Evolutionary conservation across 805 yeast species (phyloP), one percentile per base, ranked within the genome.

Genomic region (Yamadazyma sp.): DNA sequence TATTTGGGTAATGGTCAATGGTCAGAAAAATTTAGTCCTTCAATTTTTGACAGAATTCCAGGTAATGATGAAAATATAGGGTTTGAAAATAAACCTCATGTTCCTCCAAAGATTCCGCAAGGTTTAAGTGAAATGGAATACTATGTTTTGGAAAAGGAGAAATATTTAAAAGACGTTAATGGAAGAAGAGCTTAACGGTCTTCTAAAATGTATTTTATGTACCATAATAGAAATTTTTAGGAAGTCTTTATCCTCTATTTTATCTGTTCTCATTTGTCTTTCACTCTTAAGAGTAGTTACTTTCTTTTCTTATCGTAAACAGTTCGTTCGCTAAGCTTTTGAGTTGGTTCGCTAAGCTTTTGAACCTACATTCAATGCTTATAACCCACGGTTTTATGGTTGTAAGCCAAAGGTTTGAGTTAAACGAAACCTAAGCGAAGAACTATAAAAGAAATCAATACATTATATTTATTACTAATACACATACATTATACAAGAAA

Each of bases 21-120:
- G 48, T 23, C 26, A 9, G 36, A 44, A 10, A 48, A 52, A 35
- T 64, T 63, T 29, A 56, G 64, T 3, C 69, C 70, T 2, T 52
- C 60, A 5, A 52, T 62, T 4, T 63, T 62, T 38, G 65, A 63
- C 40, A 42, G 63, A 28, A 48, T 58, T 15, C 42, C 38, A 12
- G 21, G 16, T 16, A 33, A 38, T 22, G 55, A 49, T 27, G 60
- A 51, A 22, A 47, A 50, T 19, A 22, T 23, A 10, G 56, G 53
- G 11, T 50, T 35, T 28, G 56, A 48, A 24, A 47, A 50, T 35
- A 67, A 66, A 40, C 73, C 73, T 2, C 43, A 48, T 12, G 69
- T 68, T 7, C 73, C 73, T 2, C 73, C 73, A 1, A 68, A 68
- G 43, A 58, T 66, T 15, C 73, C 73, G 1, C 46, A 50, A 27